Evolutionary conservation across 1,284 basidiomycete genomes (phyloP).

Genomic region (Jaminaea rosea): DNA sequence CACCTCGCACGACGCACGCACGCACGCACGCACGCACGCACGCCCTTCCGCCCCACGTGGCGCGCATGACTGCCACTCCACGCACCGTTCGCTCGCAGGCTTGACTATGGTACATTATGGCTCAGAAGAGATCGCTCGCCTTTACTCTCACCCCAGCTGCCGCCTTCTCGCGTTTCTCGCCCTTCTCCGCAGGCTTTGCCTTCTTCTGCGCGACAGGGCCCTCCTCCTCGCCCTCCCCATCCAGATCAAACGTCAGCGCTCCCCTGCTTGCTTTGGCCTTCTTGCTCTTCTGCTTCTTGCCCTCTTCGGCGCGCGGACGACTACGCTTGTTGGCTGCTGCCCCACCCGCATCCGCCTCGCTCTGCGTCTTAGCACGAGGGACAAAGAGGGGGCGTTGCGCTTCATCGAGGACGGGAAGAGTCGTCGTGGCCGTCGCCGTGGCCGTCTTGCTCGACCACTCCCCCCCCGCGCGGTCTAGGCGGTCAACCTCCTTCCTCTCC

Average conservation of each 20-base stretch:
- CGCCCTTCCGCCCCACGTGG: too few species aligned
- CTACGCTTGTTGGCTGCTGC: conserved; percentile 2
- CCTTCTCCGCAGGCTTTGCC: background rate
- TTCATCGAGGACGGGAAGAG: too few species aligned
- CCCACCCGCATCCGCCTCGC: background rate
- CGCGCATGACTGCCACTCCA: too few species aligned
- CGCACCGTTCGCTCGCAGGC: too few species aligned
- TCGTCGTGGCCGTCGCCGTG: background rate
- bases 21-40: too few species aligned
- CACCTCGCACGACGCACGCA: too few species aligned
- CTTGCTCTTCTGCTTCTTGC: conserved; percentile 3
- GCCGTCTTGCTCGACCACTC: background rate
- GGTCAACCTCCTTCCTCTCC: background rate
- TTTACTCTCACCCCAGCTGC: too few species aligned
- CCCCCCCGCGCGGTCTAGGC: background rate
- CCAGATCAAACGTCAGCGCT: conserved; percentile 3
- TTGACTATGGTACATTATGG: too few species aligned
- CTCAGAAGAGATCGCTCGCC: too few species aligned
- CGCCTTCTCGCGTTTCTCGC: too few species aligned
- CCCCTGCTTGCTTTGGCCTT: background rate
- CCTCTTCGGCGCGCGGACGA: too few species aligned
- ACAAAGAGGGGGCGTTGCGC: background rate
- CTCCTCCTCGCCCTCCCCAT: conserved; percentile 4
- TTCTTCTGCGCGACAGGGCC: background rate
- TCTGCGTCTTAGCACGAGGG: background rate